Evolutionary conservation across 352 stramenopile genomes (phyloP).

Genomic region (Phytophthora ohioensis): DNA sequence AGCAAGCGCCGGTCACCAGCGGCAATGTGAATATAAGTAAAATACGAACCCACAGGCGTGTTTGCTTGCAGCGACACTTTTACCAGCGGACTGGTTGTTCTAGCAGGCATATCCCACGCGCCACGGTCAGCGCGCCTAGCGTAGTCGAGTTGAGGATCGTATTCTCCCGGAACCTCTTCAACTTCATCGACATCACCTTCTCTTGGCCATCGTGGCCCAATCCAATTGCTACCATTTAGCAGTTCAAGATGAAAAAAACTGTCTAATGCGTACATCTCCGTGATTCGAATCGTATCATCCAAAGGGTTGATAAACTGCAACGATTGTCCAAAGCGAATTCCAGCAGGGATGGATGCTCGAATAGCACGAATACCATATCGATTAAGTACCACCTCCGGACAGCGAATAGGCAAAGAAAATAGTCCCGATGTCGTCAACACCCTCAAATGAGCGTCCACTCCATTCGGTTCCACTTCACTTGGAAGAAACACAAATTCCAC

Average conservation of each 20-base stretch:
- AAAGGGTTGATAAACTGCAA: constrained; percentile 56
- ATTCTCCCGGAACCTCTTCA: constrained; percentile 27
- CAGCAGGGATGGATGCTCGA: constrained; percentile 43
- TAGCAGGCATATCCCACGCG: constrained; percentile 52
- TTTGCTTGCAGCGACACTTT: constrained; percentile 44
- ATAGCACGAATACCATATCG: constrained; percentile 40
- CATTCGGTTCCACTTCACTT: constrained; percentile 31
- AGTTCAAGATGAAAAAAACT: constrained; percentile 44
- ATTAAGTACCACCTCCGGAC: constrained; percentile 40
- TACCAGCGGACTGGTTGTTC: constrained; percentile 44
- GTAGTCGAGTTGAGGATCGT: constrained; percentile 33
- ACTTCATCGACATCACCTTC: constrained; percentile 20
- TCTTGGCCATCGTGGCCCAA: constrained; percentile 34
- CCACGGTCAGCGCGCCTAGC: constrained; percentile 24
- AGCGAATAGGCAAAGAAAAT: constrained; percentile 52
- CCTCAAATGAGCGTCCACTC: constrained; percentile 43
- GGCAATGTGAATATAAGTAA: constrained; percentile 50
- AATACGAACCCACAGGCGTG: constrained; percentile 34
- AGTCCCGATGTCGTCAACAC: constrained; percentile 57
- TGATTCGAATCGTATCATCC: constrained; percentile 50
- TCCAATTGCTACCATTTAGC: constrained; percentile 31
- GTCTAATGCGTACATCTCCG: constrained; percentile 58
- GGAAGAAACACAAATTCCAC: constrained; percentile 54
- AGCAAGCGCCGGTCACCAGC: constrained; percentile 25
- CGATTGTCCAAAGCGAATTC: constrained; percentile 39